A percentile compares a stretch with the other conserved stretches of the same genome.
Conservation (phyloP, 495 filamentous ascomycete genomes). For the Neurospora tetrasperma region DNA sequence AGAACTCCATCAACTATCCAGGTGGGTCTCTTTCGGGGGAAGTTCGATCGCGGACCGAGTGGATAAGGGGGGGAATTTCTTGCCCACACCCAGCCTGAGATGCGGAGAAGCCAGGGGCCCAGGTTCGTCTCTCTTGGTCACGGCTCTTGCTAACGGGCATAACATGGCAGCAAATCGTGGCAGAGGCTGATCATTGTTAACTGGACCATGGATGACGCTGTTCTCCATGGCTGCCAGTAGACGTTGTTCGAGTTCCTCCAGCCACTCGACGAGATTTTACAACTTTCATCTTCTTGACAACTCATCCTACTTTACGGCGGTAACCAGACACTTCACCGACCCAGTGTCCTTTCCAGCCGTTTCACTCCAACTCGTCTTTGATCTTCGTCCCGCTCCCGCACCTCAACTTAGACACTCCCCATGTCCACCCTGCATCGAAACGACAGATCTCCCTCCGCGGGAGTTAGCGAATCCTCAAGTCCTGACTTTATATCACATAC, state of each 20-base stretch:
- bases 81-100: not conserved
- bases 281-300: conserved; percentile 4
- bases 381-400: not conserved
- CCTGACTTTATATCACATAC: conserved; percentile 16
- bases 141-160: conserved; percentile 10
- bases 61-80: conserved; percentile 1
- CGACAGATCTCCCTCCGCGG: conserved; percentile 18
- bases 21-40: not conserved
- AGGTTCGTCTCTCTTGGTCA: conserved; percentile 1
- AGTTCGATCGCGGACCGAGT: not conserved
- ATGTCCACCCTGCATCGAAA: conserved; percentile 8
- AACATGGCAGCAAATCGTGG: not conserved
- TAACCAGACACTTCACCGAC: conserved; percentile 1
- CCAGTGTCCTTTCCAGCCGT: not conserved
- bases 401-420: not conserved
- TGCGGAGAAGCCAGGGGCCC: conserved; percentile 10
- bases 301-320: not conserved
- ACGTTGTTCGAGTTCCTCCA: not conserved
- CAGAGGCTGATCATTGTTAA: not conserved
- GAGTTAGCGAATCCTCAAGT: conserved; percentile 15
- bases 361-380: not conserved
- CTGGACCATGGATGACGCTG: not conserved
- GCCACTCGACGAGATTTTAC: not conserved
- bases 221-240: not conserved
- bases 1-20: conserved; percentile 4